Evolutionary conservation across 2,329 filamentous ascomycete species (phyloP).

Genomic region (Diaporthe humulicola): DNA sequence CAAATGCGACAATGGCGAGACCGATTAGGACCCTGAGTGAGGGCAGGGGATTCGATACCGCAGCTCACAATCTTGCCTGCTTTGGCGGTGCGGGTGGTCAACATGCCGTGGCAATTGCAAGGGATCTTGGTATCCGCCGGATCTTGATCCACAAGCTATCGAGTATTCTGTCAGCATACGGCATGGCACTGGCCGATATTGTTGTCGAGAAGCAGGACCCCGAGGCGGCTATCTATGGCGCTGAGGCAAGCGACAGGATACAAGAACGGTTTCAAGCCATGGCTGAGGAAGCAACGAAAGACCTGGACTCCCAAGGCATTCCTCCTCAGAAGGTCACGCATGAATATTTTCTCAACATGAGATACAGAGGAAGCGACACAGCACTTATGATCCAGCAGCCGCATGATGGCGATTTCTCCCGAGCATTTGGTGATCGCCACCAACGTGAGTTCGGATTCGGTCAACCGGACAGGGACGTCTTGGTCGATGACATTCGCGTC

Average conservation of each 20-base stretch:
- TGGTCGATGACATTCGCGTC: conserved; percentile 87
- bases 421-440: conserved; percentile 70
- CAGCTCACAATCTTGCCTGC: conserved; percentile 80
- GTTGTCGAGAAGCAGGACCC: conserved; percentile 88
- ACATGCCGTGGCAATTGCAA: conserved; percentile 85
- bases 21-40: conserved; percentile 89
- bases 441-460: conserved; percentile 34
- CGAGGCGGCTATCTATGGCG: conserved; percentile 70
- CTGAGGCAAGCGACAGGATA: conserved; percentile 71
- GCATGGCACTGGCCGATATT: conserved; percentile 89
- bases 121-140: conserved; percentile 82
- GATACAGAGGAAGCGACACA: conserved; percentile 87
- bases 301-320: conserved; percentile 82
- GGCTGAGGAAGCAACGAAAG: conserved; percentile 75
- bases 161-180: conserved; percentile 86
- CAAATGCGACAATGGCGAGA: conserved; percentile 87
- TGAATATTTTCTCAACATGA: conserved; percentile 91
- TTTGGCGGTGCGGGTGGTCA: conserved; percentile 74
- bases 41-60: conserved; percentile 88
- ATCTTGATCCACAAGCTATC: conserved; percentile 87
- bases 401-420: conserved; percentile 78
- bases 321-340: conserved; percentile 78
- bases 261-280: conserved; percentile 80
- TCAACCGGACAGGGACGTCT: conserved; percentile 81
- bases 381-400: conserved; percentile 88